Evolutionary conservation across 164 flowering plant species (phyloP).

Genomic region (Annona cherimola): DNA sequence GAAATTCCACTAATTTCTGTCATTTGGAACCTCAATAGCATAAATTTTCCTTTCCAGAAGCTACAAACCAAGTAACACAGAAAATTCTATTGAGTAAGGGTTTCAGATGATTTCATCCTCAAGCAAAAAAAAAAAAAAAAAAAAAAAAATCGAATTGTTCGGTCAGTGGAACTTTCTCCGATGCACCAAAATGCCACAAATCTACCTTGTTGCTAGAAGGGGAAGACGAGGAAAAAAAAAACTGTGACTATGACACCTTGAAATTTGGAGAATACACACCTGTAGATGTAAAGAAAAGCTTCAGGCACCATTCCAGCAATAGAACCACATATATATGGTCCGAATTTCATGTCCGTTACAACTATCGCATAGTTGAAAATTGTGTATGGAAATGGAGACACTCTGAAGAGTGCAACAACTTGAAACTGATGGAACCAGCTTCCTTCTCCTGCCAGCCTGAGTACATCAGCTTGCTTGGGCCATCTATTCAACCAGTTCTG

Average conservation of each 20-base stretch:
- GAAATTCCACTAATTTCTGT: neutral
- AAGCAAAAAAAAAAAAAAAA: too few species aligned
- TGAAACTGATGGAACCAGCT: conserved; percentile 93
- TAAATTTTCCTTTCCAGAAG: neutral
- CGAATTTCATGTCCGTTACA: conserved; percentile 79
- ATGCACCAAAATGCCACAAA: neutral
- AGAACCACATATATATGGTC: conserved; percentile 93
- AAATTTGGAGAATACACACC: conserved; percentile 36
- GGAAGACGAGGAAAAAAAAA: neutral
- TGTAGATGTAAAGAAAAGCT: conserved; percentile 90
- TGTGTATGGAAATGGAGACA: conserved; percentile 96
- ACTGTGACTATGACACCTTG: neutral
- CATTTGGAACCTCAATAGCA: neutral
- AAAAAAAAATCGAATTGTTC: too few species aligned
- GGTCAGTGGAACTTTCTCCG: neutral
- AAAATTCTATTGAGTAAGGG: neutral
- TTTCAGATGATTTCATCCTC: neutral
- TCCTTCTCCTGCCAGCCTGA: conserved; percentile 88
- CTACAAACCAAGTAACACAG: neutral
- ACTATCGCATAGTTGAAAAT: conserved; percentile 92
- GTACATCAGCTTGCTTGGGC: conserved; percentile 83
- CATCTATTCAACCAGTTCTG: conserved; percentile 94
- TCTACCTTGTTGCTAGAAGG: neutral
- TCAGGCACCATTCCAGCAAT: conserved; percentile 97
- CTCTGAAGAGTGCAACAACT: conserved; percentile 84